These are phyloP conservation scores for Nephelium lappaceum DNA, from an alignment of 345 rosid species.

Conservation along the genomic window DNA sequence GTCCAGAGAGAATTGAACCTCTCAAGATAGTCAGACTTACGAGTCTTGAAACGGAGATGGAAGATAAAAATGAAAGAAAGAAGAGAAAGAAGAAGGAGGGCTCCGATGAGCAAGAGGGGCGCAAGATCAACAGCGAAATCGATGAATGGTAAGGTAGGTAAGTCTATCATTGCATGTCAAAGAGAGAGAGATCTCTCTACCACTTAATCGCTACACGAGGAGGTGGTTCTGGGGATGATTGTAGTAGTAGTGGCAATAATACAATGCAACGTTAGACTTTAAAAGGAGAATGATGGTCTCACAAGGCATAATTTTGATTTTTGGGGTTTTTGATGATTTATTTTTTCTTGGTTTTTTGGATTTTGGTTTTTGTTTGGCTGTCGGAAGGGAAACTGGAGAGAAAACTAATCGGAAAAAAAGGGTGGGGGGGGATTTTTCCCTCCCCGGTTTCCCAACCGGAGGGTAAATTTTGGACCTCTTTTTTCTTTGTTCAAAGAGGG, in stretches of 20 bases:
- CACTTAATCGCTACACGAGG: background rate
- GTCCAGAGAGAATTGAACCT: slow-evolving; percentile 66
- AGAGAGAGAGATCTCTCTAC: too few species aligned
- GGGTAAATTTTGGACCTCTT: slow-evolving; percentile 4
- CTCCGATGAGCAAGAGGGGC: slow-evolving; percentile 32
- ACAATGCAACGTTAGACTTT: background rate
- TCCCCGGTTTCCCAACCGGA: slow-evolving; percentile 37
- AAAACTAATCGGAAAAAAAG: slow-evolving; percentile 5
- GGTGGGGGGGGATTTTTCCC: slow-evolving; percentile 9
- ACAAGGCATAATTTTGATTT: slow-evolving; percentile 10
- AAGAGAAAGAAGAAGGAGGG: slow-evolving; percentile 47
- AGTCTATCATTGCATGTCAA: slow-evolving; percentile 28
- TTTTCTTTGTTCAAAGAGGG: background rate
- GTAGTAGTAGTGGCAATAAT: background rate
- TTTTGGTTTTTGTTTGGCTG: background rate
- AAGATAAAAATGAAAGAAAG: slow-evolving; percentile 50
- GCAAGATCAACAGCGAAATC: slow-evolving; percentile 42
- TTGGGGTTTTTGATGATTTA: too few species aligned
- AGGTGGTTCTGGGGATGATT: slow-evolving; percentile 15
- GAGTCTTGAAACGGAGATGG: slow-evolving; percentile 49
- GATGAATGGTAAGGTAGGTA: slow-evolving; percentile 29
- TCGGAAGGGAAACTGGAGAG: slow-evolving; percentile 27
- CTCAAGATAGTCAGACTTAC: slow-evolving; percentile 38
- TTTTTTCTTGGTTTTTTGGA: background rate
- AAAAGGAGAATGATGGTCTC: background rate